Conservation (phyloP, 441 rosid species). For the Kokia cookei region DNA sequence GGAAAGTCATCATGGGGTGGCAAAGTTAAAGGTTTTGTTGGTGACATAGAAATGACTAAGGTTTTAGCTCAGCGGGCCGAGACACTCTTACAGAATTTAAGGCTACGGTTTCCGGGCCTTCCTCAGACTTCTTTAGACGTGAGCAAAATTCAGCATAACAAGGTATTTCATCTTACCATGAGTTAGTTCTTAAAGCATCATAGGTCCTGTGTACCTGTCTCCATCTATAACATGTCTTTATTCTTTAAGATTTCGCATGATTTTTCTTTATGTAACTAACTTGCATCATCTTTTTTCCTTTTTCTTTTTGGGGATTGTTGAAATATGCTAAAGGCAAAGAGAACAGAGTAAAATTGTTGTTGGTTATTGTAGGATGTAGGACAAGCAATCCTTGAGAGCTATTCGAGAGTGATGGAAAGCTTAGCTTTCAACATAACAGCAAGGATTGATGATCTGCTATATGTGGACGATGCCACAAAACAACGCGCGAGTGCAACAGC, state of each 20-base stretch:
- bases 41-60: constrained; percentile 48
- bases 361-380: constrained; percentile 73
- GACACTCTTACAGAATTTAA: constrained; percentile 66
- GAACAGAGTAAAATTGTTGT: neutral
- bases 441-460: constrained; percentile 86
- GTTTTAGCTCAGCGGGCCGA: constrained; percentile 70
- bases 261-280: too few species aligned
- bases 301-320: neutral
- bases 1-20: constrained; percentile 77
- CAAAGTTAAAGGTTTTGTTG: constrained; percentile 74
- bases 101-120: constrained; percentile 81
- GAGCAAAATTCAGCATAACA: constrained; percentile 93
- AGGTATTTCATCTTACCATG: constrained; percentile 34
- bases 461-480: constrained; percentile 66
- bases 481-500: constrained; percentile 46
- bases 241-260: neutral
- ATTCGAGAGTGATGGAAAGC: constrained; percentile 96
- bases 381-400: constrained; percentile 89
- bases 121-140: constrained; percentile 89
- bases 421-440: constrained; percentile 90
- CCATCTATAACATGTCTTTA: neutral
- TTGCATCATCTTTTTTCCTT: neutral
- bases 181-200: neutral
- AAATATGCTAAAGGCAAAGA: neutral
- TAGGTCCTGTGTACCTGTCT: neutral